These are phyloP conservation scores for Malbranchea zuffiana DNA, from an alignment of 2,329 filamentous ascomycete genomes.

Conservation along the genomic window DNA sequence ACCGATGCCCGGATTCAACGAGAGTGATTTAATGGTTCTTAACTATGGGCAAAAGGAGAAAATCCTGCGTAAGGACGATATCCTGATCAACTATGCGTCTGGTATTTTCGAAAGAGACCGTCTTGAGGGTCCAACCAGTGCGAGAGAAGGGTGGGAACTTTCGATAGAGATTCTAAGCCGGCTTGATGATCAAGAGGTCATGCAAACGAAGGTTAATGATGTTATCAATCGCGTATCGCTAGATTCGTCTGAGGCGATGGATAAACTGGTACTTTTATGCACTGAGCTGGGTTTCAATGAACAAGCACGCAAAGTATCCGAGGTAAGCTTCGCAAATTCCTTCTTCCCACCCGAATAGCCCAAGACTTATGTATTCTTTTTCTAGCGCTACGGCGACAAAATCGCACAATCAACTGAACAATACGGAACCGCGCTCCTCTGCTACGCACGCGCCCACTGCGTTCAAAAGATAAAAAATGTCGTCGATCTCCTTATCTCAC, in stretches of 20 bases:
- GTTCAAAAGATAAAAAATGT: constrained; percentile 71
- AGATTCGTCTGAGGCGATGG: constrained; percentile 59
- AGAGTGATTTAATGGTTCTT: constrained; percentile 75
- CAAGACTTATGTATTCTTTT: constrained; percentile 6
- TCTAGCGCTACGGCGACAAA: constrained; percentile 69
- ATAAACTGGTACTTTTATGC: constrained; percentile 70
- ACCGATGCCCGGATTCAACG: constrained; percentile 59
- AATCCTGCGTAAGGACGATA: constrained; percentile 64
- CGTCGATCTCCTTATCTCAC: constrained; percentile 74
- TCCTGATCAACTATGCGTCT: constrained; percentile 65
- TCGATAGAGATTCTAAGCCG: constrained; percentile 73
- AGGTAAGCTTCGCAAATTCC: constrained; percentile 46
- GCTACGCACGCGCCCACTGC: constrained; percentile 77
- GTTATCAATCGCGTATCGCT: constrained; percentile 64
- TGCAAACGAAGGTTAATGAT: constrained; percentile 62
- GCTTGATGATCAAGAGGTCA: constrained; percentile 60
- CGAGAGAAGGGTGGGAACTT: constrained; percentile 75
- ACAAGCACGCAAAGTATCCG: constrained; percentile 69
- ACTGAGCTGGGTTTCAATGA: constrained; percentile 65
- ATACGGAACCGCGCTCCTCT: constrained; percentile 79
- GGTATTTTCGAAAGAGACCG: constrained; percentile 39
- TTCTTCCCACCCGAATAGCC: background rate
- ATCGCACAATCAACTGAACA: constrained; percentile 60
- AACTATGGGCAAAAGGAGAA: constrained; percentile 54
- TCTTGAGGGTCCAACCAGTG: constrained; percentile 26